These are phyloP conservation scores for Oryza glaberrima DNA, from an alignment of 176 grass and related monocot genomes.

Conservation along the genomic window DNA sequence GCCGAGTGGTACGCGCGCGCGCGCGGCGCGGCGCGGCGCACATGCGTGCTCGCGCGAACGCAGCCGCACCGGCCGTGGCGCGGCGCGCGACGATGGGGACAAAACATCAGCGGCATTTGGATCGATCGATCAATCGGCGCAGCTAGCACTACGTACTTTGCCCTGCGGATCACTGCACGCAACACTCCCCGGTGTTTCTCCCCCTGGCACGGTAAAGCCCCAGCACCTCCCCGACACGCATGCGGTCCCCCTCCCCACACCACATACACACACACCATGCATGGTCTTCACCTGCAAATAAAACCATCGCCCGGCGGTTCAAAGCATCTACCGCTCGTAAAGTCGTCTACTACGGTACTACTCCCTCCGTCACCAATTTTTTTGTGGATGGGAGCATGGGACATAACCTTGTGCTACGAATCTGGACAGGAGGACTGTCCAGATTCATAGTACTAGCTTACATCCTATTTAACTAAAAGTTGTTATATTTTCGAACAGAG, in stretches of 20 bases:
- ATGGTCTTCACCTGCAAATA: background rate
- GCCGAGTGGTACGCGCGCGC: no score
- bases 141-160: background rate
- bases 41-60: no score
- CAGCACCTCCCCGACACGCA: conserved; percentile 7
- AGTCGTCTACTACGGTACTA: background rate
- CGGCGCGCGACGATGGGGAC: background rate
- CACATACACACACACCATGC: background rate
- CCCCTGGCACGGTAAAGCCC: conserved; percentile 39
- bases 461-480: no score
- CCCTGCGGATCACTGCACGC: background rate
- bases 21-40: no score
- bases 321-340: background rate
- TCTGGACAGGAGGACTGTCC: no score
- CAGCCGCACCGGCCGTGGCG: no score
- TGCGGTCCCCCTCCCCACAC: background rate
- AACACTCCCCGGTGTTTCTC: background rate
- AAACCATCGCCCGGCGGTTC: background rate
- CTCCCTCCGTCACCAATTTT: no score
- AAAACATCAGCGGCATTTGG: background rate
- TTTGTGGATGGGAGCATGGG: no score
- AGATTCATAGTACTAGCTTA: no score
- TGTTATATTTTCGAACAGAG: no score
- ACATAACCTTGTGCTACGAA: no score
- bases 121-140: no score